phyloP scores from a whole-genome alignment of 2,329 filamentous ascomycete species.

The Magnaporthales sp. region DNA sequence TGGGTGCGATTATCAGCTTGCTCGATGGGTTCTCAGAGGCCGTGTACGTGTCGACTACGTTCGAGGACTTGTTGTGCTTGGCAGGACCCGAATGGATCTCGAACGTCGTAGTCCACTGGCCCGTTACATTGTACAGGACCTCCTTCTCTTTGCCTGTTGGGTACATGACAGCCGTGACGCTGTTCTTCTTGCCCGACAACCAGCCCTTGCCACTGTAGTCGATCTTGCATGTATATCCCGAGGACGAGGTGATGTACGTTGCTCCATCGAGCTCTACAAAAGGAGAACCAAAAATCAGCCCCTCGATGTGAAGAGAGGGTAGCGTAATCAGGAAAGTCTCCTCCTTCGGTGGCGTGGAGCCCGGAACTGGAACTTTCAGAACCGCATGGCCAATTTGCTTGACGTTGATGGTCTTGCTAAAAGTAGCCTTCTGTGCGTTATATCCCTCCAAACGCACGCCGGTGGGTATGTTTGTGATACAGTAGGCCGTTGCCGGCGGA shows the following conservation, averaged over 20 bases:
- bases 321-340: slow-evolving; percentile 88
- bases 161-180: slow-evolving; percentile 68
- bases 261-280: slow-evolving; percentile 85
- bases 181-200: slow-evolving; percentile 94
- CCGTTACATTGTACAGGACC: slow-evolving; percentile 70
- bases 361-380: slow-evolving; percentile 56
- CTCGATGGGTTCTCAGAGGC: slow-evolving; percentile 50
- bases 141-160: slow-evolving; percentile 63
- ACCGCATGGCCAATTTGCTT: slow-evolving; percentile 91
- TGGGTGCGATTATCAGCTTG: slow-evolving; percentile 59
- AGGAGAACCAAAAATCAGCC: slow-evolving; percentile 74
- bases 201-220: slow-evolving; percentile 92
- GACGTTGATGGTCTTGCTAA: slow-evolving; percentile 87
- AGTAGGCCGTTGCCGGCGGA: slow-evolving; percentile 89
- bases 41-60: slow-evolving; percentile 50
- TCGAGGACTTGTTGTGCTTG: slow-evolving; percentile 33
- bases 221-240: slow-evolving; percentile 80
- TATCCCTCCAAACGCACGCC: slow-evolving; percentile 78
- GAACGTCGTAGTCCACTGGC: slow-evolving; percentile 84
- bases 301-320: slow-evolving; percentile 86
- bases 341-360: slow-evolving; percentile 18
- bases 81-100: slow-evolving; percentile 60
- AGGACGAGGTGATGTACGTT: slow-evolving; percentile 78
- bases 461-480: slow-evolving; percentile 77
- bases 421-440: slow-evolving; percentile 93